Percentiles rank a stretch among this genome's conserved stretches.
Evolutionary conservation across 352 stramenopile genomes (phyloP).

Genomic region (Aphanomyces cochlioides): DNA sequence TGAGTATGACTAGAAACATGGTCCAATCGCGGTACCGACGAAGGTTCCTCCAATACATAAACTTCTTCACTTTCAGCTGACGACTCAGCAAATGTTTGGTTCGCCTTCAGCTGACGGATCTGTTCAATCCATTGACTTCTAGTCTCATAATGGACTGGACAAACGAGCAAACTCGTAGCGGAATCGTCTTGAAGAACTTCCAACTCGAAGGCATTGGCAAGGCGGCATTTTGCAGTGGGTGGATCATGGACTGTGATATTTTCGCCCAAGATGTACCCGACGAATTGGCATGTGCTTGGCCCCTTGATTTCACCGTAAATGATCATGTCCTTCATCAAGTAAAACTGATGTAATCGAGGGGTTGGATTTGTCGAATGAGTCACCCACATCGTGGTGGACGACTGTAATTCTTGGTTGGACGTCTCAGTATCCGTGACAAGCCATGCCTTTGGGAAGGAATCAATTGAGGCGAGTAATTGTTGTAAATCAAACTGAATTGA

Average conservation of each 20-base stretch:
- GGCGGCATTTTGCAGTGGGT: neutral
- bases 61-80: slow-evolving; percentile 15
- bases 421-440: slow-evolving; percentile 23
- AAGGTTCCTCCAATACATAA: neutral
- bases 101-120: neutral
- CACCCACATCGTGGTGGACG: slow-evolving; percentile 13
- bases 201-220: neutral
- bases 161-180: neutral
- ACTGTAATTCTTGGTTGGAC: neutral
- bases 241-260: slow-evolving; percentile 11
- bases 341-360: slow-evolving; percentile 17
- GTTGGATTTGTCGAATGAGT: neutral
- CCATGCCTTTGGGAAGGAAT: slow-evolving; percentile 19
- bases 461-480: slow-evolving; percentile 8
- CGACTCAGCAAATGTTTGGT: neutral
- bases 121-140: neutral
- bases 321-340: slow-evolving; percentile 28
- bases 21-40: neutral
- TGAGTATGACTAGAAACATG: neutral
- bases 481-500: slow-evolving; percentile 16
- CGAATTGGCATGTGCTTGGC: neutral
- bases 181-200: slow-evolving; percentile 5
- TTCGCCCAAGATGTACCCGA: slow-evolving; percentile 22
- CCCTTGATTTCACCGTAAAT: slow-evolving; percentile 14
- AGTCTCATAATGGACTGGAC: neutral